Evolutionary conservation across 1,284 basidiomycete genomes (phyloP), one percentile per base, ranked within the genome.

Genomic region (Heterobasidion irregulare): DNA sequence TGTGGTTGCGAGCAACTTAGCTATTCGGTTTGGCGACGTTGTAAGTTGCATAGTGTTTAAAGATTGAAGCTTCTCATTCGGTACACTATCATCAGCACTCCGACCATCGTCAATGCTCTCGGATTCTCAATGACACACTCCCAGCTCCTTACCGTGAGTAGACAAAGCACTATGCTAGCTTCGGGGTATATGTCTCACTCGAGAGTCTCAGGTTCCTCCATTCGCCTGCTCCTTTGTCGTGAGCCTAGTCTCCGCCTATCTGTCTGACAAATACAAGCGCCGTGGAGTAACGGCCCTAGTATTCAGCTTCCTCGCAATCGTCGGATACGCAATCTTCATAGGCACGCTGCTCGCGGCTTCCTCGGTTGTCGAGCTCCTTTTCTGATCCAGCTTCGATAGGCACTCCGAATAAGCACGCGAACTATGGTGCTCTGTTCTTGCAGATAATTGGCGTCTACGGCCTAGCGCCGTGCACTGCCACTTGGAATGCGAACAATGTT

Each of bases 401-500:
- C 19, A 72, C 71, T 3, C 49, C 57, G 12, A 66, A 68, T 34
- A 68, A 70, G 26, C 65, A 70, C 34, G 63, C 76, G 18, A 73
- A 72, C 60, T 82, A 82, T 58, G 77, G 67, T 6, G 76, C 74
- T 8, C 68, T 82, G 1, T 82, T 79, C 68, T 67, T 82, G 55
- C 75, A 74, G 6, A 72, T 80, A 36, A 64, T 73, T 0, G 79
- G 79, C 16, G 65, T 70, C 15, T 79, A 78, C 62, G 65, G 72
- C 9, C 56, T 68, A 3, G 72, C 75, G 0, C 75, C 79, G 1
- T 68, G 76, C 7, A 57, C 77, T 26, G 66, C 70, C 5, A 75
- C 79, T 0, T 83, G 81, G 80, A 65, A 68, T 52, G 72, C 82
- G 13, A 84, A 83, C 65, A 85, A 85, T 66, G 72, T 78, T 19